Evolutionary conservation across 768 basidiomycete genomes (phyloP).

Genomic region (Lactarius deliciosus): DNA sequence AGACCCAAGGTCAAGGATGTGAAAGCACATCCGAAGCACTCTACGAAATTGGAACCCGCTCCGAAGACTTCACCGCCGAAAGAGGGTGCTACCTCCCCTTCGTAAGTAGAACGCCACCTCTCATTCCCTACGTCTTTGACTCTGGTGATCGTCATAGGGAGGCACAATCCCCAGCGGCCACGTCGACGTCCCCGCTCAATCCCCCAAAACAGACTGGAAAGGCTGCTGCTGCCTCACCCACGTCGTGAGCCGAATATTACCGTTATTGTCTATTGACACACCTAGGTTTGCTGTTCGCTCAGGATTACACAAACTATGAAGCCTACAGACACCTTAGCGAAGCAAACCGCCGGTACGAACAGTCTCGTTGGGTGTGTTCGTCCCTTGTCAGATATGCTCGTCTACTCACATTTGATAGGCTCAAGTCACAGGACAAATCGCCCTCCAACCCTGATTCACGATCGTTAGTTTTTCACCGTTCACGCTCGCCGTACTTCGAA

Average conservation of each 20-base stretch:
- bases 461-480: not conserved
- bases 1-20: not conserved
- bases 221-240: not conserved
- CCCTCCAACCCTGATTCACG: not conserved
- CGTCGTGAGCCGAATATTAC: not conserved
- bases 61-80: not conserved
- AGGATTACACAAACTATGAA: slow-evolving; percentile 5
- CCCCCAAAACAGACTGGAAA: not conserved
- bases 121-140: not conserved
- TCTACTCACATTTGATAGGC: not conserved
- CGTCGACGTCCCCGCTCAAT: not conserved
- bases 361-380: not conserved
- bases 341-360: not conserved
- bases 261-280: too few relatives aligned
- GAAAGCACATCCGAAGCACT: not conserved
- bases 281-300: not conserved
- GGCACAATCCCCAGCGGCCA: not conserved
- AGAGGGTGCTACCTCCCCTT: not conserved
- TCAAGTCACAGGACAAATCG: not conserved
- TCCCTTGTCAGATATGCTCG: not conserved
- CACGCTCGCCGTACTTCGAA: not conserved
- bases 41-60: not conserved
- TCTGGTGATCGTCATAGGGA: not conserved
- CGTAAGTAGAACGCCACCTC: not conserved
- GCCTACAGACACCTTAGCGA: not conserved